Base-by-base conservation (phyloP, 2,329 filamentous ascomycete genomes). In the Alternaria solani region DNA sequence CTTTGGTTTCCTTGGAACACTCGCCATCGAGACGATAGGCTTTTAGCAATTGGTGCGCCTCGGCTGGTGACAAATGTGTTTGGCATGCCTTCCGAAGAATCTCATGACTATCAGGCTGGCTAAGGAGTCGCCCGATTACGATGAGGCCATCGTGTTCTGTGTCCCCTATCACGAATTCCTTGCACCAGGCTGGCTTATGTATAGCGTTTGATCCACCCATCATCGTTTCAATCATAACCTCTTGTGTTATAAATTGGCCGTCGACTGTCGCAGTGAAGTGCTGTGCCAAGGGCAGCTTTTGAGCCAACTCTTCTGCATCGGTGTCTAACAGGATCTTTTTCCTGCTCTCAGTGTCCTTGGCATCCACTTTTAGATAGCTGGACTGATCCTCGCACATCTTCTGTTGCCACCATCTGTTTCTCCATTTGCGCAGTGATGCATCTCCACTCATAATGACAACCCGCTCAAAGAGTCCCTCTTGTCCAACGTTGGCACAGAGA, bases 121-220 rank as follows among this genome's bases (percentile, higher is more conserved):
- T 68, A 1, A 84, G 71, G 8, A 81, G 65, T n/a, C 71, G 61
- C 6, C 52, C 55, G 60, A 74, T 74, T 4, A 75, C 54, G 11
- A 73, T 46, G 3, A 71, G 71, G 5, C 67, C 72, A 72, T 85
- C 83, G 60, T 81, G 78, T 49, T 78, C 73, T 41, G 80, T 79
- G 66, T 84, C 80, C 5, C 83, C 84, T 26, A 84, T 75, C 6
- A 84, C 73, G 25, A 85, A 65, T 30, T 79, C 76, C 42, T 78
- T 73, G 55, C 81, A 84, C 83, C 83, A 85, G 2, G 64, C 55
- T 38, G 75, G 79, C 5, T 80, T 83, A 26, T 78, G 75, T 25
- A 32, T 79, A 20, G 28, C 41, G 16, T 32, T 56, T 12, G 51
- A 41, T 3, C 64, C 67, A 51, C 70, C 58, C n/a, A 53, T 60